Evolutionary conservation across 768 basidiomycete genomes (phyloP), one percentile per base, ranked within the genome.

Genomic region (Epithele typhae): DNA sequence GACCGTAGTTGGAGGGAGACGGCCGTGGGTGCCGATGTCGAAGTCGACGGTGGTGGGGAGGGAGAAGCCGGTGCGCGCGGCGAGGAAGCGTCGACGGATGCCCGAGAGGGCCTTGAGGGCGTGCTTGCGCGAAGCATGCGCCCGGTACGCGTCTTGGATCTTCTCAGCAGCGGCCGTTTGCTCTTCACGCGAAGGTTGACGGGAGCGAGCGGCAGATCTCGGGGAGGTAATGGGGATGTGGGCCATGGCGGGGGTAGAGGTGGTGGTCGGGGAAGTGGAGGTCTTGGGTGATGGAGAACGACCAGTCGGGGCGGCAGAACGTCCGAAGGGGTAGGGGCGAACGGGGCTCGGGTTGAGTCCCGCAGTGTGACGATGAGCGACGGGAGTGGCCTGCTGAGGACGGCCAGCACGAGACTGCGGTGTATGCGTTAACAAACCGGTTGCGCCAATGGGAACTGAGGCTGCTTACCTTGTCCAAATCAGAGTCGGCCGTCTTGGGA

Each of bases 31-130:
- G 9, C 30, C 34, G 25, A 23, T 23, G 25, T 58, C 56, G 60
- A 78, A 82, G 57, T 81, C 79, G 52, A 81, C 65, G 12, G 57
- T 58, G 23, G 62, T 43, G 11, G 79, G 77, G 42, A 70, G 68
- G 17, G 60, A 50, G 63, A 83, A 83, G 18, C 54, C 49, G 5
- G 58, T 46, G 49, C 70, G 70, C 27, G 77, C 59, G 9, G 59
- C 41, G 11, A 73, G 59, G 62, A 83, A 83, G 57, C 74, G 60
- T 6, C 61, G 43, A 27, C 69, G 57, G 44, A 81, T 58, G 19
- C 61, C 38, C 32, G 65, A 51, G 56, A 83, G 70, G 19, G 68
- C 46, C 19, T 52, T 52, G 38, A 77, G 64, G 1, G 81, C 67
- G 0, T 38, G n/a, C 37, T 46, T 45, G 22, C 62, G 60, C 3